These are phyloP conservation scores for Cylindrodendrum hubeiense DNA, from an alignment of 2,329 filamentous ascomycete species.

Conservation along the genomic window DNA sequence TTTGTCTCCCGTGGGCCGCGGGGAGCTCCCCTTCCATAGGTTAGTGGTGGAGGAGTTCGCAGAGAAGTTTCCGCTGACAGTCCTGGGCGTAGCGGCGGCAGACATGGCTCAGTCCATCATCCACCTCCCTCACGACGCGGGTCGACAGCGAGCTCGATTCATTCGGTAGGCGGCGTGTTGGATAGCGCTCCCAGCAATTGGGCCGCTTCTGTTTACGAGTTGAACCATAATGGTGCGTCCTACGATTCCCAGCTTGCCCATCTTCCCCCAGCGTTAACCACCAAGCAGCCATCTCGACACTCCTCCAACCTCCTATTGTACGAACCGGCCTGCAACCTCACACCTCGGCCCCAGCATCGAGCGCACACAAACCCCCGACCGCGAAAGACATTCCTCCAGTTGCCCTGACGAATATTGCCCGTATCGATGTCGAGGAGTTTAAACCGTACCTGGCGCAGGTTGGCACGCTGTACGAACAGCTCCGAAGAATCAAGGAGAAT, in stretches of 20 bases:
- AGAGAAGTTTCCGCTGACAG: conserved; percentile 35
- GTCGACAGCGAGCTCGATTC: conserved; percentile 88
- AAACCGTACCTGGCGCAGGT: conserved; percentile 87
- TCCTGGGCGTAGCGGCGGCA: conserved; percentile 46
- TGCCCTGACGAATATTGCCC: conserved; percentile 87
- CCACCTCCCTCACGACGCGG: conserved; percentile 73
- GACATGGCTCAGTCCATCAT: conserved; percentile 60
- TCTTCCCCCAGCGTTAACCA: conserved; percentile 27
- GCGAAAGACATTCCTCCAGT: conserved; percentile 93
- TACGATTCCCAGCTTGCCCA: neutral
- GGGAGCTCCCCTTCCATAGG: conserved; percentile 72
- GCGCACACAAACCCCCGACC: conserved; percentile 84
- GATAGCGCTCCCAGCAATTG: conserved; percentile 74
- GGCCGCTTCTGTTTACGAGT: conserved; percentile 72
- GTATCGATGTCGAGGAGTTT: conserved; percentile 84
- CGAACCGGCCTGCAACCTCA: conserved; percentile 88
- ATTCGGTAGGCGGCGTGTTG: conserved; percentile 86
- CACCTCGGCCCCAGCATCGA: conserved; percentile 76
- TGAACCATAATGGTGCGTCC: conserved; percentile 82
- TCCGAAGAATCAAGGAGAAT: conserved; percentile 85
- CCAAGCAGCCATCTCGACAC: conserved; percentile 83
- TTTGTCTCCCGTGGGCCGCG: conserved; percentile 61
- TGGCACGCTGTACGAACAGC: conserved; percentile 87
- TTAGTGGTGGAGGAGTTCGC: conserved; percentile 45
- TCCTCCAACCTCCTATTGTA: conserved; percentile 91